phyloP scores from a whole-genome alignment of 139 green algal genomes.

The Pycnococcus provasolii region DNA sequence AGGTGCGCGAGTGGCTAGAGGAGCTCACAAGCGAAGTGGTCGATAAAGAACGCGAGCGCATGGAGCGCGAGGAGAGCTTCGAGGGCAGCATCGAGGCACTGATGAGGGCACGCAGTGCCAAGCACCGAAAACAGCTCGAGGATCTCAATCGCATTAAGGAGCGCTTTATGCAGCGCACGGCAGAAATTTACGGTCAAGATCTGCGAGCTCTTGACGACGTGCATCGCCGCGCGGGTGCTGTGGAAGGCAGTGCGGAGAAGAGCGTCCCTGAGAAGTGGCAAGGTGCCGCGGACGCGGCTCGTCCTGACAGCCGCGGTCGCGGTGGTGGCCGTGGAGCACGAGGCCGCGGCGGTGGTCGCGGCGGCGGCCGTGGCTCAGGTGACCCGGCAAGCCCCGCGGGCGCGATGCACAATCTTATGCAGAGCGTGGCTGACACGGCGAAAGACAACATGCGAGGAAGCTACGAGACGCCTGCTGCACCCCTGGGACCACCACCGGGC shows the following conservation, averaged over 20 bases:
- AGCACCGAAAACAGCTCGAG: conserved; percentile 16
- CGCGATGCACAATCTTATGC: too few species aligned
- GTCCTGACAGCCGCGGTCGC: too few species aligned
- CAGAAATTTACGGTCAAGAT: conserved; percentile 10
- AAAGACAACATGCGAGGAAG: too few species aligned
- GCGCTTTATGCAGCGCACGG: conserved; percentile 10
- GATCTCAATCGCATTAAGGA: conserved; percentile 11
- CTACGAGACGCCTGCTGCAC: too few species aligned
- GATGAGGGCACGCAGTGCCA: conserved; percentile 4
- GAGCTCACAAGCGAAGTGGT: conserved; percentile 5
- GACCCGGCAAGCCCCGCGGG: too few species aligned
- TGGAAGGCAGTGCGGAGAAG: not conserved
- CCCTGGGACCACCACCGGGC: too few species aligned
- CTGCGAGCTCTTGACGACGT: conserved; percentile 2
- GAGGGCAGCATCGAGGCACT: conserved; percentile 7
- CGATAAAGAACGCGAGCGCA: not conserved
- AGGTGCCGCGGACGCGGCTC: not conserved
- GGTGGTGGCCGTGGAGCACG: too few species aligned
- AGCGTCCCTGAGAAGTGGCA: not conserved
- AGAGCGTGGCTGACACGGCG: too few species aligned
- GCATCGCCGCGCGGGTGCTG: not conserved
- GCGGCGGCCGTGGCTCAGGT: too few species aligned
- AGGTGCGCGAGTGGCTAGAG: not conserved
- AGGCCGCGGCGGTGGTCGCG: too few species aligned
- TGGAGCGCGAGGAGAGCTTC: conserved; percentile 2